These are phyloP conservation scores for Exophiala aquamarina DNA, from an alignment of 2,329 filamentous ascomycete species.

Conservation along the genomic window DNA sequence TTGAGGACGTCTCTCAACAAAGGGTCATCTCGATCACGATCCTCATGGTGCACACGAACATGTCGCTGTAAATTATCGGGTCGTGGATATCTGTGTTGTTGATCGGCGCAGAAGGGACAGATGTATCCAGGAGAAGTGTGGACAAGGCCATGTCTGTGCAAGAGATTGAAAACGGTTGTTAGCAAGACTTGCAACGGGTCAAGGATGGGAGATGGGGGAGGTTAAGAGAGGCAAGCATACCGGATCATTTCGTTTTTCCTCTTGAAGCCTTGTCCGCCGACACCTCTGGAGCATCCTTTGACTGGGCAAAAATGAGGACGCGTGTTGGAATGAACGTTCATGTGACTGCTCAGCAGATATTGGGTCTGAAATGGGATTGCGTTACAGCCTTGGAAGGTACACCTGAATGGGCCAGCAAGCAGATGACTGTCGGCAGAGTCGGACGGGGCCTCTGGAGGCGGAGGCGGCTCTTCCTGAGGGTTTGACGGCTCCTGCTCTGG, in stretches of 20 bases:
- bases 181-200: neutral
- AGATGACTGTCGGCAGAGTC: slow-evolving; percentile 10
- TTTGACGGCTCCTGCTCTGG: slow-evolving; percentile 6
- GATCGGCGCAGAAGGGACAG: slow-evolving; percentile 91
- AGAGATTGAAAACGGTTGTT: slow-evolving; percentile 1
- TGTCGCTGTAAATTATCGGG: slow-evolving; percentile 96
- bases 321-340: slow-evolving; percentile 63
- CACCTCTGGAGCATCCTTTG: slow-evolving; percentile 55
- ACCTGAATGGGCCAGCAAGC: slow-evolving; percentile 46
- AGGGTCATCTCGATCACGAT: slow-evolving; percentile 86
- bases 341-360: slow-evolving; percentile 60
- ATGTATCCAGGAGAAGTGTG: slow-evolving; percentile 94
- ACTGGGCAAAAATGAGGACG: slow-evolving; percentile 66
- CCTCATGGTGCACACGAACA: slow-evolving; percentile 85
- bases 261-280: slow-evolving; percentile 67
- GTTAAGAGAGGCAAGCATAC: slow-evolving; percentile 8
- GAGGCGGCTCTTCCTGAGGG: neutral
- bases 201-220: neutral
- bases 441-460: too few species aligned
- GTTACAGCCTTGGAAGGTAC: slow-evolving; percentile 56
- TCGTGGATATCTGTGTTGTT: slow-evolving; percentile 90
- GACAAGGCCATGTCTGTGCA: slow-evolving; percentile 70
- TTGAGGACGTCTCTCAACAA: slow-evolving; percentile 77
- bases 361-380: slow-evolving; percentile 64
- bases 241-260: slow-evolving; percentile 68